These are phyloP conservation scores for Aspergillus terreus DNA, from an alignment of 2,329 filamentous ascomycete species.

Conservation along the genomic window DNA sequence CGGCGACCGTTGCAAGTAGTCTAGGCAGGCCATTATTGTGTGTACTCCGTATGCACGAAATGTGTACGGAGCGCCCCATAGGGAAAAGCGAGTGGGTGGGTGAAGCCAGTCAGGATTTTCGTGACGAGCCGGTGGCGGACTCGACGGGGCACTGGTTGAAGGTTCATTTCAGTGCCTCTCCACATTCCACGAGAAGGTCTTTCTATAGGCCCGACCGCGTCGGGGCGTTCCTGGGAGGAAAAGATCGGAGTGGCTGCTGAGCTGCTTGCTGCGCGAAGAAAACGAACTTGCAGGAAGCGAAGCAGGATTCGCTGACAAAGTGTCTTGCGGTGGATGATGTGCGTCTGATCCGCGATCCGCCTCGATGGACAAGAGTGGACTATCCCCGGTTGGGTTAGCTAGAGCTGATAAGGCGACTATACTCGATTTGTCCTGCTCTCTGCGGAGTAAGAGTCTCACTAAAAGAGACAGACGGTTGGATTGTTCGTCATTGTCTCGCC, in stretches of 20 bases:
- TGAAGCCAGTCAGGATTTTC: not conserved
- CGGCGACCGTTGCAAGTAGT: too few species aligned
- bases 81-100: not conserved
- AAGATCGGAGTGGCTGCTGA: constrained; percentile 12
- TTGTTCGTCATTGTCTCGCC: too few species aligned
- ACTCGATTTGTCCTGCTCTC: too few species aligned
- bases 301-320: constrained; percentile 11
- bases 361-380: not conserved
- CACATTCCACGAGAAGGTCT: constrained; percentile 14
- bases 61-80: too few species aligned
- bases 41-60: too few species aligned
- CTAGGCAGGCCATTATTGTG: too few species aligned
- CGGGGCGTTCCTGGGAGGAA: constrained; percentile 17
- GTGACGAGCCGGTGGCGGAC: not conserved
- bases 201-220: constrained; percentile 5
- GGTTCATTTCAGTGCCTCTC: not conserved
- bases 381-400: not conserved
- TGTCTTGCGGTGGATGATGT: constrained; percentile 19
- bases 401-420: too few species aligned
- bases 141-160: not conserved
- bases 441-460: too few species aligned
- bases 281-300: constrained; percentile 12
- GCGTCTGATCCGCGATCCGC: constrained; percentile 18
- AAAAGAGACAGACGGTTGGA: too few species aligned
- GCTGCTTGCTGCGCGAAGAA: constrained; percentile 10